A percentile compares a stretch with the other conserved stretches of the same genome.
phyloP scores from a whole-genome alignment of 2,329 filamentous ascomycete species.

The Chaetomium globosum region DNA sequence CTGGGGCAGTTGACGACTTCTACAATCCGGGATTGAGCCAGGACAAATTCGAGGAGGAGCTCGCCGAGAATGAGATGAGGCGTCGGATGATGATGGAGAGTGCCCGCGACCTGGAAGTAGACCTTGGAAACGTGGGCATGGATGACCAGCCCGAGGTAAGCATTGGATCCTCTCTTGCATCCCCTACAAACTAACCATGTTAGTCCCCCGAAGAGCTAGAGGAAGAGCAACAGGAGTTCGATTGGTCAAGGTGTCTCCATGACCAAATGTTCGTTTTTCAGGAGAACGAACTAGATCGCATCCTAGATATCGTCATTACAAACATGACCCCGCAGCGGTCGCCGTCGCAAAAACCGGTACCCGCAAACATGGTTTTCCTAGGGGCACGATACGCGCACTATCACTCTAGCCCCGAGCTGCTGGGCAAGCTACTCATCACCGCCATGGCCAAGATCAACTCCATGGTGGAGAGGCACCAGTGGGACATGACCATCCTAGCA shows the following conservation, averaged over 20 bases:
- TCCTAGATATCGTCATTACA: slow-evolving; percentile 93
- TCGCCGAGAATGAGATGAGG: slow-evolving; percentile 94
- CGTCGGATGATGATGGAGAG: slow-evolving; percentile 99
- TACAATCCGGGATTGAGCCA: slow-evolving; percentile 91
- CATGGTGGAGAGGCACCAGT: slow-evolving; percentile 92
- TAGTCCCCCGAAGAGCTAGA: slow-evolving; percentile 76
- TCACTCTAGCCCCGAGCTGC: slow-evolving; percentile 82
- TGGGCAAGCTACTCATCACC: slow-evolving; percentile 76
- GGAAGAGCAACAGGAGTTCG: slow-evolving; percentile 90
- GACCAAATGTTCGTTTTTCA: slow-evolving; percentile 99
- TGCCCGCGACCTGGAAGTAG: slow-evolving; percentile 92
- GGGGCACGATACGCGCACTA: slow-evolving; percentile 96
- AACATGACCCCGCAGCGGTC: slow-evolving; percentile 97
- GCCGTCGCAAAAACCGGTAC: slow-evolving; percentile 95
- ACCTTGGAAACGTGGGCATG: slow-evolving; percentile 90
- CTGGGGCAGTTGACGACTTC: slow-evolving; percentile 82
- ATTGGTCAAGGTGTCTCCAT: slow-evolving; percentile 91
- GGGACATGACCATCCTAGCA: slow-evolving; percentile 99
- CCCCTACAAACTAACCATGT: slow-evolving; percentile 35
- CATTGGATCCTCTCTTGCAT: no score
- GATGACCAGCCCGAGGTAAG: slow-evolving; percentile 88
- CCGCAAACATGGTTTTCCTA: slow-evolving; percentile 94
- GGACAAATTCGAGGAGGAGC: slow-evolving; percentile 93
- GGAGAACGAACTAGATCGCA: slow-evolving; percentile 85
- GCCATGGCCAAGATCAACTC: slow-evolving; percentile 97